Evolutionary conservation across 441 rosid species (phyloP), one percentile per base, ranked within the genome.

Genomic region (Erodium moschatum): DNA sequence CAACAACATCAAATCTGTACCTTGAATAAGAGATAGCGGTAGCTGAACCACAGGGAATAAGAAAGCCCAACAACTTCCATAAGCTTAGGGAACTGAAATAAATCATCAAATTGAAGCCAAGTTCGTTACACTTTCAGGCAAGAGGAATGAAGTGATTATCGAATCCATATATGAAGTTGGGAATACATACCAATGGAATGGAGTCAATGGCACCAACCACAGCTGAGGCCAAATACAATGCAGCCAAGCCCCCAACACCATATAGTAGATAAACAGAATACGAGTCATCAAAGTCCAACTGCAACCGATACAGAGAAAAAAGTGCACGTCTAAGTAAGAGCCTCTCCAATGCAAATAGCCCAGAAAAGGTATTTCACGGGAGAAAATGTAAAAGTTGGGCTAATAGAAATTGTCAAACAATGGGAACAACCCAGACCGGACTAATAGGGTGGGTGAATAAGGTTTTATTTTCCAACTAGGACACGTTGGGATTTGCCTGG

Each of bases 171-270:
- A 24, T 24, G 42, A 15, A 16, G 19, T 20, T 27, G 1, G 46
- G 46, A 31, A 56, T 68, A 74, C 85, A 0, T 56, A 90, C 98
- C 95, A 93, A 65, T 24, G 98, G 98, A 65, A 93, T 82, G 5
- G 97, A 84, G 75, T 93, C 98, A 8, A 93, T 74, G 1, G 98
- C 86, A 58, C 83, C 74, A 64, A 93, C 87, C 71, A 93, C 77
- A 21, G 82, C 87, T 29, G 82, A 76, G 15, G 78, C 74, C 40
- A 93, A 68, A 87, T 91, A 90, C 40, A 89, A 9, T 18, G 83
- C 81, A 66, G 83, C 69, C 64, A 93, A 27, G 15, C 88, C 90
- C 69, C 92, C 95, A 18, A 73, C 69, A 67, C 90, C 96, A 48
- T 80, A 85, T 13, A 88, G 75, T 48, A 85, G 27, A 24, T 24